Base-by-base conservation (phyloP, 169 alveolate genomes). In the Eimeria sp. region DNA sequence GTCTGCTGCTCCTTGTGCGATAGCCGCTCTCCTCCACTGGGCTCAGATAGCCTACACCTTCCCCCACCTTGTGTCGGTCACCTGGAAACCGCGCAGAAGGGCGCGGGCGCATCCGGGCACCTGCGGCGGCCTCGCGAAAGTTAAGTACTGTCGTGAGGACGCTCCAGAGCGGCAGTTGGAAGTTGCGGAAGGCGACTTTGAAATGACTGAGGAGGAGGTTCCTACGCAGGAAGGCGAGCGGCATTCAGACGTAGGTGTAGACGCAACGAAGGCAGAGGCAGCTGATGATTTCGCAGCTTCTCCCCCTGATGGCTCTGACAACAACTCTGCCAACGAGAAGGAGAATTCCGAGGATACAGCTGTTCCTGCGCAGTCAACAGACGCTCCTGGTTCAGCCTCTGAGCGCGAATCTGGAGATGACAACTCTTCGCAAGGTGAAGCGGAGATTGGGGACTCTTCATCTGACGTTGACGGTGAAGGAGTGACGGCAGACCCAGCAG, bases 11-110 rank as follows among this genome's bases (percentile, higher is more conserved):
- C 84, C 86, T 4, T 76, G 58, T 57, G 96, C 92, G 1, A n/a
- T 54, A 4, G 96, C 92, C 10, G 91, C 91, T 83, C 91, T 83
- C 54, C 61, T 83, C 34, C 20, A 43, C 25, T 83, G 91, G 91
- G 91, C 91, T 18, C 91, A 57, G 57, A 63, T 83, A 5, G 91
- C 91, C 45, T 83, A 43, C 61, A 54, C 57, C 91, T 51, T 54
- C 49, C 91, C 91, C 6, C 75, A 83, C 49, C 91, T 83, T 30
- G 45, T 57, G 18, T 25, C 91, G 1, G 76, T 83, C 75, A 54
- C 49, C 75, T 14, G 91, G 0, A 83, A 83, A 20, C 75, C 20
- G 54, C 91, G 91, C 57, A 83, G 45, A 67, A 49, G 75, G 40
- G 30, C 57, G 27, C 91, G 40, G 51, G 54, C 89, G 63, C 20